Base-by-base conservation (phyloP, 2,329 filamentous ascomycete species). In the Aureobasidium sp. region DNA sequence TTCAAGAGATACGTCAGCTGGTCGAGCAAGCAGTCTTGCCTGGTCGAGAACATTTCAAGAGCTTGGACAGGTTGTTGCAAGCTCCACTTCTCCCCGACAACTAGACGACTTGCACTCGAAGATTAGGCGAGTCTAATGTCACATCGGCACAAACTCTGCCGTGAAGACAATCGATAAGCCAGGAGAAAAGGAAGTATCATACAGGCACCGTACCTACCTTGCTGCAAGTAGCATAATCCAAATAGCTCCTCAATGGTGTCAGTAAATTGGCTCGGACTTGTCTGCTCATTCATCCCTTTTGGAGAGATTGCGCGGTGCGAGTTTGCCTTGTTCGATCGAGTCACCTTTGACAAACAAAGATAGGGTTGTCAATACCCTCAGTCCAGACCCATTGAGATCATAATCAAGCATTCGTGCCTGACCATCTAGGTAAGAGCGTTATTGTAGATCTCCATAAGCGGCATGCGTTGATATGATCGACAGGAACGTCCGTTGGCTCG, bases 401-500 rank as follows among this genome's bases (percentile, higher is more conserved):
- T 15, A 3, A 56, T 42, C 27, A 34, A 56, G 37, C 27, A 56
- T 13, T 20, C 26, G 7, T 56, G 8, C 3, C 36, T 55, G 3
- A 32, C 32, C 26, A 12, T 34, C 27, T 23, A 27, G 26, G 27
- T 44, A 44, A 56, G 26, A 20, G 23, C 52, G 52, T 56, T 56
- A n/a, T 1, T 44, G 52, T 15, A 42, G 37, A 56, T 56, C 52
- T 44, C 52, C 39, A 4, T 34, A 56, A 44, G 27, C 52, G 52
- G 52, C 27, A 42, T 27, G 3, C 37, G 52, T 44, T 42, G 26
- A 34, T 23, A 10, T 29, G 52, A 56, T 56, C 52, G 52, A 44
- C 52, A 56, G 52, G 52, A 56, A 56, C 52, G 26, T 8, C 52
- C 23, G 52, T 56, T 56, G 39, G n/a, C 39, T 44, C n/a, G 39